These are phyloP conservation scores for Silene conica DNA, from an alignment of 148 eudicot species.

Conservation along the genomic window DNA sequence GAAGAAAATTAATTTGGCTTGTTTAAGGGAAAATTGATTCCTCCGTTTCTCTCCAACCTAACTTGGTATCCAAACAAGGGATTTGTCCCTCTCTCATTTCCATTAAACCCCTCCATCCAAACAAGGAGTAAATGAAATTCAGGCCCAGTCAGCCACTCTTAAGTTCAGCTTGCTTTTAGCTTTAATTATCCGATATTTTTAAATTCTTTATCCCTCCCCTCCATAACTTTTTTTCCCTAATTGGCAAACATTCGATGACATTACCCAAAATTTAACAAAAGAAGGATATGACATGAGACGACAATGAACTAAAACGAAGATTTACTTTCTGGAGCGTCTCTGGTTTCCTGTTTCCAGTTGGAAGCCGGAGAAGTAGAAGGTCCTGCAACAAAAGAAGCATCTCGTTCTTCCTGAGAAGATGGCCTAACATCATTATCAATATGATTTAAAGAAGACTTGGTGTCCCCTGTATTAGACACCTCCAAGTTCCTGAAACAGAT, in stretches of 20 bases:
- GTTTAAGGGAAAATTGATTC: no score
- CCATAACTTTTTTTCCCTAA: background rate
- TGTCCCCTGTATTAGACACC: conserved; percentile 36
- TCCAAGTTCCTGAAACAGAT: conserved; percentile 43
- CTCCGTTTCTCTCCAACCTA: background rate
- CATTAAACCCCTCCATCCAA: background rate
- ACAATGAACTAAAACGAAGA: background rate
- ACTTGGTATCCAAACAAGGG: background rate
- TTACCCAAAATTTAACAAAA: conserved; percentile 2
- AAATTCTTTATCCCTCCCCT: background rate
- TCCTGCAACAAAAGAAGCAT: conserved; percentile 25
- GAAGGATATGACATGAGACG: conserved; percentile 1
- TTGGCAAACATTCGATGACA: background rate
- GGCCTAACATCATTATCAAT: conserved; percentile 37
- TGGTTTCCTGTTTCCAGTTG: conserved; percentile 50
- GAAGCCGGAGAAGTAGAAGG: conserved; percentile 37
- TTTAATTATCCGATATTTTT: background rate
- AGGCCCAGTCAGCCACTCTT: background rate
- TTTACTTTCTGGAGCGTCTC: conserved; percentile 73
- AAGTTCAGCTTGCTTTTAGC: background rate
- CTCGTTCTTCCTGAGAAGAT: conserved; percentile 35
- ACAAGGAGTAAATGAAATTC: background rate
- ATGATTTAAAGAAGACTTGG: conserved; percentile 28
- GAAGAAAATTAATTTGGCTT: no score
- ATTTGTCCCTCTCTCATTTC: background rate